A percentile compares a stretch with the other conserved stretches of the same genome.
phyloP scores from a whole-genome alignment of 305 asterid species.

The Withania somnifera region DNA sequence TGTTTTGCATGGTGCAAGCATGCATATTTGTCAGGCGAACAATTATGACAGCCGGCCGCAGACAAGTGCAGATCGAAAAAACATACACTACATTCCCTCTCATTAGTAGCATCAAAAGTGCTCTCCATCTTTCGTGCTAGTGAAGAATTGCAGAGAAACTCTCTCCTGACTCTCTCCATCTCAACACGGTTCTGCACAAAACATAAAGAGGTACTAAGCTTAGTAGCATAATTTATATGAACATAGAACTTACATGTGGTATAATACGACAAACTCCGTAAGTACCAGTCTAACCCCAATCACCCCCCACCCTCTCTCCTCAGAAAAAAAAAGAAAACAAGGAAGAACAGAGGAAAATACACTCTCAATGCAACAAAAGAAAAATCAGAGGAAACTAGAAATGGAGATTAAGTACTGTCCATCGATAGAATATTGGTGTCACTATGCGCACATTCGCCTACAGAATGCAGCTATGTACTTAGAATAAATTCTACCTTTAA shows the following conservation, averaged over 20 bases:
- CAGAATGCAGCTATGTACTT: background rate
- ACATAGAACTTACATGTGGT: background rate
- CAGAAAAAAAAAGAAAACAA: background rate
- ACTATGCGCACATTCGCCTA: background rate
- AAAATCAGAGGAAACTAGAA: background rate
- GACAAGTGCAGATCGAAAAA: slow-evolving; percentile 77
- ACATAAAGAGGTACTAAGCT: background rate
- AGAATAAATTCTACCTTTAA: slow-evolving; percentile 41
- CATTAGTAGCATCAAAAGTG: slow-evolving; percentile 65
- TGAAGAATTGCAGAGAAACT: slow-evolving; percentile 55
- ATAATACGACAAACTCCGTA: background rate
- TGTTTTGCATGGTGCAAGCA: slow-evolving; percentile 84
- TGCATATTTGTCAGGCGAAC: slow-evolving; percentile 80
- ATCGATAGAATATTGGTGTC: background rate
- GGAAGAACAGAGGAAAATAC: background rate
- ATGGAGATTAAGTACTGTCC: background rate
- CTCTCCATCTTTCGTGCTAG: slow-evolving; percentile 79
- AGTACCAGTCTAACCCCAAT: background rate
- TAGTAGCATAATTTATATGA: background rate
- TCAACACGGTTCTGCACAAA: slow-evolving; percentile 56
- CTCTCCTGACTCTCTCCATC: slow-evolving; percentile 62
- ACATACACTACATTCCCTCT: slow-evolving; percentile 84
- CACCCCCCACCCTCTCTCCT: background rate
- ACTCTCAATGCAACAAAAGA: background rate
- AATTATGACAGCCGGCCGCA: slow-evolving; percentile 79